Conservation (phyloP, 2,329 filamentous ascomycete genomes). For the Cyphellophora attinorum region DNA sequence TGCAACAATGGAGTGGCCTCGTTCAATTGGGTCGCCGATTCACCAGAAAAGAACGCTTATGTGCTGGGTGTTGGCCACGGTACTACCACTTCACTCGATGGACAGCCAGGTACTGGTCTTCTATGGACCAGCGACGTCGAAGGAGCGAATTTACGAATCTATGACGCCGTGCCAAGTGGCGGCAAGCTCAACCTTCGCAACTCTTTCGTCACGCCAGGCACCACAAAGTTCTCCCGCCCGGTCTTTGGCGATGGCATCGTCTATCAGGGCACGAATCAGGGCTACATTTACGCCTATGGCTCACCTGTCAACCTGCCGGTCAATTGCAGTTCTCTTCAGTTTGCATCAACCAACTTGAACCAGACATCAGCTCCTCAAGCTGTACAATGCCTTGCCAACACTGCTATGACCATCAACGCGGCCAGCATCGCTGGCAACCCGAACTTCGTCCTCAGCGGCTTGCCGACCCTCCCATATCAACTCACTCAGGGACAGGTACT, state of each 20-base stretch:
- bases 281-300: conserved; percentile 19
- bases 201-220: conserved; percentile 17
- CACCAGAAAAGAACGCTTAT: conserved; percentile 21
- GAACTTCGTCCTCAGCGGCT: conserved; percentile 27
- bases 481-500: conserved; percentile 25
- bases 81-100: conserved; percentile 19
- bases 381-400: conserved; percentile 12
- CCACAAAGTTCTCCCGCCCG: conserved; percentile 21
- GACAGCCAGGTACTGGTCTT: conserved; percentile 19
- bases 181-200: conserved; percentile 19
- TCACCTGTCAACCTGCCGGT: conserved; percentile 34
- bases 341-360: conserved; percentile 31
- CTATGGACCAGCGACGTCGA: conserved; percentile 22
- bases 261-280: conserved; percentile 17
- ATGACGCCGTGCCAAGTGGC: conserved; percentile 18
- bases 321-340: conserved; percentile 30
- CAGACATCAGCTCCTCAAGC: conserved; percentile 22
- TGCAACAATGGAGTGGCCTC: conserved; percentile 22
- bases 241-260: conserved; percentile 20
- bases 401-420: conserved; percentile 24
- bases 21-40: conserved; percentile 24
- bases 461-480: conserved; percentile 27
- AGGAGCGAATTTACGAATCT: conserved; percentile 19
- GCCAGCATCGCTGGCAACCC: conserved; percentile 20
- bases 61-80: conserved; percentile 25